Percentiles rank a stretch among this genome's conserved stretches.
Evolutionary conservation across 495 filamentous ascomycete genomes (phyloP).

Genomic region (Saxophila tyrrhenica): DNA sequence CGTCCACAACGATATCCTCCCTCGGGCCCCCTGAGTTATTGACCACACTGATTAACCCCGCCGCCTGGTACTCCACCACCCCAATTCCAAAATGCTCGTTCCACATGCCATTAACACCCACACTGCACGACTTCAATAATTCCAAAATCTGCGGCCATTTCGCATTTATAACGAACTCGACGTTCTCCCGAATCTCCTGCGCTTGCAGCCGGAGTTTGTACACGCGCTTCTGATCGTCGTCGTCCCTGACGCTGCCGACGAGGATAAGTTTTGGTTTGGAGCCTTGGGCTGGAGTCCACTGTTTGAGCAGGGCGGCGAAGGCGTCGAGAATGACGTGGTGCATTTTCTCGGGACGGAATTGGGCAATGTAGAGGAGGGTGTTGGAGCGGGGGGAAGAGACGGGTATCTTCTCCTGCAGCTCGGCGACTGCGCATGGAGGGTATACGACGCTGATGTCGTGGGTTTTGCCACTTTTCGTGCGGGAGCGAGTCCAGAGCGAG

Average conservation of each 20-base stretch:
- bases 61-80: slow-evolving; percentile 95
- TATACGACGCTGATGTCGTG: slow-evolving; percentile 59
- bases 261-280: slow-evolving; percentile 55
- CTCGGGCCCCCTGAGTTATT: slow-evolving; percentile 88
- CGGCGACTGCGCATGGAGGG: slow-evolving; percentile 80
- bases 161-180: slow-evolving; percentile 80
- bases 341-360: slow-evolving; percentile 96
- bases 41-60: slow-evolving; percentile 81
- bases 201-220: slow-evolving; percentile 82
- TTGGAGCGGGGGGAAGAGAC: slow-evolving; percentile 59
- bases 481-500: slow-evolving; percentile 60
- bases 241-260: slow-evolving; percentile 76
- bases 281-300: slow-evolving; percentile 24
- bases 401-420: slow-evolving; percentile 59
- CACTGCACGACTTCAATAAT: slow-evolving; percentile 58
- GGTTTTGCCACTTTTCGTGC: slow-evolving; percentile 30
- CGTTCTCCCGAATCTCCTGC: slow-evolving; percentile 74
- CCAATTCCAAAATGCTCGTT: slow-evolving; percentile 99
- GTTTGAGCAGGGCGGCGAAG: slow-evolving; percentile 58
- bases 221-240: slow-evolving; percentile 72
- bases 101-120: slow-evolving; percentile 98
- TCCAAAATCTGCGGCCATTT: slow-evolving; percentile 74
- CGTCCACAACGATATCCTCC: slow-evolving; percentile 74
- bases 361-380: slow-evolving; percentile 79
- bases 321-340: slow-evolving; percentile 73